Percentiles rank a stretch among this genome's conserved stretches.
Conservation (phyloP, 2,329 filamentous ascomycete genomes). For the Fusarium sp. region DNA sequence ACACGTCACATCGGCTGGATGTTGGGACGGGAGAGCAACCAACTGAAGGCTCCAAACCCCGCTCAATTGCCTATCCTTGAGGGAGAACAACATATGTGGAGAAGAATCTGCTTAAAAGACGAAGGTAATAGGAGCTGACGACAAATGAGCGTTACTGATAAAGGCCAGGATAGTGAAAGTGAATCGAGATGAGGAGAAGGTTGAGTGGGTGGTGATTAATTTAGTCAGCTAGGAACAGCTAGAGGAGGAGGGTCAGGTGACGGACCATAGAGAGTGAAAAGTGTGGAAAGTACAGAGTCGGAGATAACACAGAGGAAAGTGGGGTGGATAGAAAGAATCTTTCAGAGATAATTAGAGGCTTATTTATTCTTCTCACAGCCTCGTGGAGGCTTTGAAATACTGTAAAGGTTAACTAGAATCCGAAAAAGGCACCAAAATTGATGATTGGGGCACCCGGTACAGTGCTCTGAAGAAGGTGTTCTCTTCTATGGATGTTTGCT, state of each 20-base stretch:
- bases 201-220: constrained; percentile 10
- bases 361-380: not conserved
- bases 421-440: not conserved
- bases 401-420: not conserved
- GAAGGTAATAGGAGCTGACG: constrained; percentile 2
- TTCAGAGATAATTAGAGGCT: not conserved
- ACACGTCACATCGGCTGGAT: constrained; percentile 29
- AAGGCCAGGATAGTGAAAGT: constrained; percentile 6
- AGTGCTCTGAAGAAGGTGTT: not conserved
- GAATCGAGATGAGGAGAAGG: constrained; percentile 28
- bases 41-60: constrained; percentile 11
- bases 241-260: constrained; percentile 17
- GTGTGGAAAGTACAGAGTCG: not conserved
- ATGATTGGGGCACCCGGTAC: not conserved
- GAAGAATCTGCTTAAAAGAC: constrained; percentile 9
- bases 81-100: constrained; percentile 11
- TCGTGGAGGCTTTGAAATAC: not conserved
- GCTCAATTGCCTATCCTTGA: constrained; percentile 7
- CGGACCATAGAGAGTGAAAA: not conserved
- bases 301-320: not conserved
- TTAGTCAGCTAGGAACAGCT: not conserved
- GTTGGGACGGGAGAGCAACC: constrained; percentile 30
- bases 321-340: not conserved
- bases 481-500: not conserved
- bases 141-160: constrained; percentile 14